Evolutionary conservation across 768 basidiomycete species (phyloP).

Genomic region (Termitomyces sp.): DNA sequence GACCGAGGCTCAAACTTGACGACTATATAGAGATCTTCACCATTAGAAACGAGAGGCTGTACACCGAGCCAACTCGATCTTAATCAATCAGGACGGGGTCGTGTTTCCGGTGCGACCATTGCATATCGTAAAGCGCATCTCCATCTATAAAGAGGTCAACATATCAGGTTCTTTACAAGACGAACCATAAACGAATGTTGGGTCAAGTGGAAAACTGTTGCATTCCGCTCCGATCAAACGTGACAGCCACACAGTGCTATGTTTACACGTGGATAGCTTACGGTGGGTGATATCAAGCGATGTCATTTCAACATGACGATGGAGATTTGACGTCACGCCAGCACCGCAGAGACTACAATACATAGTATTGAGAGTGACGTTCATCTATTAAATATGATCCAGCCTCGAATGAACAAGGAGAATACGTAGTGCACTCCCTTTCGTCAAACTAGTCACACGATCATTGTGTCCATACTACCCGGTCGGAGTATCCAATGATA

Average conservation of each 20-base stretch:
- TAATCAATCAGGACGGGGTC: conserved; percentile 10
- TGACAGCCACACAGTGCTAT: too few species aligned
- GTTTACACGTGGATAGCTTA: neutral
- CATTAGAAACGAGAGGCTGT: conserved; percentile 30
- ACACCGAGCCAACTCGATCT: conserved; percentile 13
- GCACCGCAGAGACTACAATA: neutral
- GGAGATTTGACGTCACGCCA: neutral
- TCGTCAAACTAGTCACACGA: neutral
- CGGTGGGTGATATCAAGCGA: neutral
- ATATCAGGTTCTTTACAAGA: neutral
- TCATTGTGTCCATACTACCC: neutral
- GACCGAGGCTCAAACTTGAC: conserved; percentile 14
- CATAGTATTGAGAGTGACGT: too few species aligned
- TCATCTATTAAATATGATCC: too few species aligned
- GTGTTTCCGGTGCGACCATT: neutral
- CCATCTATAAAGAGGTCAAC: neutral
- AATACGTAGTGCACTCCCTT: too few species aligned
- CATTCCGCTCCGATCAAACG: neutral
- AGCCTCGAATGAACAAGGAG: too few species aligned
- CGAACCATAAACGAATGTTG: neutral
- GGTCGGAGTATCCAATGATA: neutral
- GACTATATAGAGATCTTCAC: conserved; percentile 17
- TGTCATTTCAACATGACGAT: neutral
- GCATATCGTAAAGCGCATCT: neutral
- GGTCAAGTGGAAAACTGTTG: neutral